phyloP scores from a whole-genome alignment of 805 yeast genomes.

The Hanseniaspora thailandica region DNA sequence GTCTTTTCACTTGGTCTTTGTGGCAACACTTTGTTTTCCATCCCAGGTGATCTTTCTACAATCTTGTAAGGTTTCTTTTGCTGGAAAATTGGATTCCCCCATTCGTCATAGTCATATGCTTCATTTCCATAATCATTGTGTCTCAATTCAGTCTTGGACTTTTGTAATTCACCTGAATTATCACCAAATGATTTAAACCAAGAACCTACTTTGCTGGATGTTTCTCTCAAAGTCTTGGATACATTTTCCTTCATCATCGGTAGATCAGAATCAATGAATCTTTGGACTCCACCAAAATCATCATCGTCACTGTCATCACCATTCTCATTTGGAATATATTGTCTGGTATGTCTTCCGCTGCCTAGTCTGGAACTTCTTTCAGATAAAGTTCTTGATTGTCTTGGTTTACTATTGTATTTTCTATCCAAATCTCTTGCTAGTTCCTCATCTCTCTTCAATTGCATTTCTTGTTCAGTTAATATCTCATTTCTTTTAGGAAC shows the following conservation, averaged over 20 bases:
- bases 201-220: slow-evolving; percentile 58
- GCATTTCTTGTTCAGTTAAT: slow-evolving; percentile 28
- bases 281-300: slow-evolving; percentile 44
- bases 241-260: slow-evolving; percentile 57
- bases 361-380: neutral
- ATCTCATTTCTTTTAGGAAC: neutral
- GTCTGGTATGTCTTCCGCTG: slow-evolving; percentile 24
- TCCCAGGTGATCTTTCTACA: slow-evolving; percentile 11
- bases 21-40: slow-evolving; percentile 7
- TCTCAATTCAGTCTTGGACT: slow-evolving; percentile 10
- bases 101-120: slow-evolving; percentile 9
- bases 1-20: neutral
- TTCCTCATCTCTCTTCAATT: slow-evolving; percentile 60
- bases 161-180: slow-evolving; percentile 18
- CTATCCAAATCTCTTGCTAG: slow-evolving; percentile 72
- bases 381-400: slow-evolving; percentile 13
- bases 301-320: slow-evolving; percentile 16
- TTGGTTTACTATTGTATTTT: slow-evolving; percentile 34
- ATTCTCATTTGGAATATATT: slow-evolving; percentile 21
- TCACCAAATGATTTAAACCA: slow-evolving; percentile 58
- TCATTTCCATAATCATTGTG: neutral
- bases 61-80: slow-evolving; percentile 10
- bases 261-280: slow-evolving; percentile 43
- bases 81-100: slow-evolving; percentile 11
- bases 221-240: slow-evolving; percentile 67